A percentile compares a stretch with the other conserved stretches of the same genome.
Conservation (phyloP, 2,329 filamentous ascomycete genomes). For the Boeremia lycopersici region DNA sequence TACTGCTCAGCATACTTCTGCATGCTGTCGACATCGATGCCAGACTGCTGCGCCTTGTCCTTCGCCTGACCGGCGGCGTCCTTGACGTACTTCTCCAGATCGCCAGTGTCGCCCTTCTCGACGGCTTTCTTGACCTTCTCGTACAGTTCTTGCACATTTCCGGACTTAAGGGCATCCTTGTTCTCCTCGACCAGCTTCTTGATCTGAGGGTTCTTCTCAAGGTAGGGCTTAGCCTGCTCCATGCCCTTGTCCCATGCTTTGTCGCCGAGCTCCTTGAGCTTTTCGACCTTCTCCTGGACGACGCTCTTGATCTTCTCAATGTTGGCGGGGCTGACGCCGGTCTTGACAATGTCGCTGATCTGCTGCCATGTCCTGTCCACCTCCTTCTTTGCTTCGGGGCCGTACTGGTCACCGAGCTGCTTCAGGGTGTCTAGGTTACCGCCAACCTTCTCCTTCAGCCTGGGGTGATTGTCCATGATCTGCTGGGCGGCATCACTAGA, state of each 20-base stretch:
- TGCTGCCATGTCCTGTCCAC: conserved; percentile 74
- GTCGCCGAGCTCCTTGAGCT: conserved; percentile 71
- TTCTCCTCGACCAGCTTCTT: conserved; percentile 77
- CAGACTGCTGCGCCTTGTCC: conserved; percentile 63
- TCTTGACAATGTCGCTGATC: conserved; percentile 66
- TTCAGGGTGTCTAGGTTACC: conserved; percentile 72
- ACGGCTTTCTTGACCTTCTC: conserved; percentile 66
- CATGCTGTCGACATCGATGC: conserved; percentile 50
- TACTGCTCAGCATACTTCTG: conserved; percentile 60
- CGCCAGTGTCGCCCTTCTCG: conserved; percentile 64
- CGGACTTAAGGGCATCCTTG: conserved; percentile 68
- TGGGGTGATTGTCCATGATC: conserved; percentile 74
- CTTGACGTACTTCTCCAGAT: conserved; percentile 67
- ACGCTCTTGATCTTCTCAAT: conserved; percentile 62
- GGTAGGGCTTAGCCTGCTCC: conserved; percentile 71
- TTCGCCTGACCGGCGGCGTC: conserved; percentile 64
- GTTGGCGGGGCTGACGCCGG: conserved; percentile 64
- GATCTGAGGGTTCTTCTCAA: conserved; percentile 77
- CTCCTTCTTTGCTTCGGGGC: conserved; percentile 78
- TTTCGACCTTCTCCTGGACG: conserved; percentile 71
- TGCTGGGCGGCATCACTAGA: conserved; percentile 67
- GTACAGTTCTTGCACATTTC: conserved; percentile 69
- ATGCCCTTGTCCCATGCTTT: conserved; percentile 74
- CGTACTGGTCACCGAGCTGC: conserved; percentile 70
- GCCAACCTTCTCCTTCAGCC: conserved; percentile 74